Conservation (phyloP, 495 filamentous ascomycete genomes). For the Alectoria sarmentosa region DNA sequence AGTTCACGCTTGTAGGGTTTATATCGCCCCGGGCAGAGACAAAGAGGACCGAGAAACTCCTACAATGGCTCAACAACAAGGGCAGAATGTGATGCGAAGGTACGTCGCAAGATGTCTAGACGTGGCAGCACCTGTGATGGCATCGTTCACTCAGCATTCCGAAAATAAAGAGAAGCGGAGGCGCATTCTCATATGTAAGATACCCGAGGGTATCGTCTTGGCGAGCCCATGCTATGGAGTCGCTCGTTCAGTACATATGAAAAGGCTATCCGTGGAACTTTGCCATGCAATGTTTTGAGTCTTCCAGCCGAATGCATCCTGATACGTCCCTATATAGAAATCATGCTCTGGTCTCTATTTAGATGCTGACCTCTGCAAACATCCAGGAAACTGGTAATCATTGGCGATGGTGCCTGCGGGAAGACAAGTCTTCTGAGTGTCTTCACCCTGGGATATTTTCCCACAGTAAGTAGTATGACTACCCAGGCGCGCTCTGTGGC, state of each 20-base stretch:
- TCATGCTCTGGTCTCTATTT: not conserved
- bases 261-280: not conserved
- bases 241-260: not conserved
- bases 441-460: conserved; percentile 97
- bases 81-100: conserved; percentile 68
- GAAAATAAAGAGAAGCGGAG: not conserved
- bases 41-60: not conserved
- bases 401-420: conserved; percentile 96
- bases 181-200: not conserved
- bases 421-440: conserved; percentile 97
- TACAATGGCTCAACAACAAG: conserved; percentile 53
- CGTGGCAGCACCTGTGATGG: not conserved
- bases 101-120: conserved; percentile 34
- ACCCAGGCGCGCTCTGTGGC: not conserved
- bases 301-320: not conserved
- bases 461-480: conserved; percentile 62
- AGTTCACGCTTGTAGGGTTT: not conserved
- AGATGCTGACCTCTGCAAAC: conserved; percentile 5
- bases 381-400: conserved; percentile 95
- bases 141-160: not conserved
- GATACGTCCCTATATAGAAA: not conserved
- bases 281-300: not conserved
- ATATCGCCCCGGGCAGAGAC: not conserved
- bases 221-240: not conserved
- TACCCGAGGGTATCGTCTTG: too few species aligned